Evolutionary conservation across 768 basidiomycete genomes (phyloP).

Genomic region (Ramaria rubella): DNA sequence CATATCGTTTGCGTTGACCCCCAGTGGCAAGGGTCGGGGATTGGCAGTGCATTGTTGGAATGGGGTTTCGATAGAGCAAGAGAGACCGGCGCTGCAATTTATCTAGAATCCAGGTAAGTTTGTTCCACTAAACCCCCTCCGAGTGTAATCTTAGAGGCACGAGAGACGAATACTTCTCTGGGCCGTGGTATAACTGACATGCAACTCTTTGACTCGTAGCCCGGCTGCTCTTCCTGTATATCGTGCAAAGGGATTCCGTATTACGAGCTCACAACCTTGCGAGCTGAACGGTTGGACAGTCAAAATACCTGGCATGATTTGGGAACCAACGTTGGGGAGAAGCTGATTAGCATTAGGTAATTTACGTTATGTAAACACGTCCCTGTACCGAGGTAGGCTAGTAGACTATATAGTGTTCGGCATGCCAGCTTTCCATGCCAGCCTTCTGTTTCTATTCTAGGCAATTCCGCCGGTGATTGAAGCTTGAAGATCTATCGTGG

Average conservation of each 20-base stretch:
- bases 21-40: constrained; percentile 3
- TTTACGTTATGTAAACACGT: too few species aligned
- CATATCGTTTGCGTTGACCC: constrained; percentile 9
- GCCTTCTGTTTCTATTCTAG: too few species aligned
- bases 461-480: too few species aligned
- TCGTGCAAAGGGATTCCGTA: constrained; percentile 7
- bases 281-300: not conserved
- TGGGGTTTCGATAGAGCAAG: constrained; percentile 4
- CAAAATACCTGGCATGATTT: constrained; percentile 10
- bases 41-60: constrained; percentile 4
- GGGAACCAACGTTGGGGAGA: constrained; percentile 3
- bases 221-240: constrained; percentile 2
- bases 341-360: not conserved
- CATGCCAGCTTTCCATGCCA: too few species aligned
- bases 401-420: too few species aligned
- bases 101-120: constrained; percentile 5
- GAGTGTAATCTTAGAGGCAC: too few species aligned
- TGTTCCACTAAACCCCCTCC: too few species aligned
- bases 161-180: too few species aligned
- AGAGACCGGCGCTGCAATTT: not conserved
- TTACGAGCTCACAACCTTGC: not conserved
- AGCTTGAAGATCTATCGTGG: too few species aligned
- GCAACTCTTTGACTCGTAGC: not conserved
- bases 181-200: not conserved
- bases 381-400: too few species aligned